Conservation (phyloP, 2,329 filamentous ascomycete species). For the Penicillium sp. region DNA sequence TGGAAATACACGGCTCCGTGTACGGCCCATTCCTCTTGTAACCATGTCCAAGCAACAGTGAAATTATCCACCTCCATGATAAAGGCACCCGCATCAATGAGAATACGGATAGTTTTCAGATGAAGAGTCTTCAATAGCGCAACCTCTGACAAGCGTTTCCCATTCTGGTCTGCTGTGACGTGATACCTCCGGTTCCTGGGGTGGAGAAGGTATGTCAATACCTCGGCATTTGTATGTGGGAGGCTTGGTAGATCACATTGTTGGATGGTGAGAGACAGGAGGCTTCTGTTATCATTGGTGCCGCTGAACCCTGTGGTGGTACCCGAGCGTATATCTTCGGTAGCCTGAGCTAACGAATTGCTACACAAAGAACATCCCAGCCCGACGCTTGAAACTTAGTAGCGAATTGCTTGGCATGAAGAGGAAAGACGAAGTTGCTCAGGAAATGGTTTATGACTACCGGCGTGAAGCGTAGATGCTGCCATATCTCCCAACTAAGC, state of each 20-base stretch:
- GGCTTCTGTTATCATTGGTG: conserved; percentile 67
- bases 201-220: conserved; percentile 63
- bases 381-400: conserved; percentile 68
- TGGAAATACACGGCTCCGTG: conserved; percentile 62
- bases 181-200: conserved; percentile 56
- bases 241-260: conserved; percentile 65
- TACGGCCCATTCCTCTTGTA: conserved; percentile 51
- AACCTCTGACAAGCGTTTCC: conserved; percentile 51
- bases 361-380: conserved; percentile 65
- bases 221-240: conserved; percentile 66
- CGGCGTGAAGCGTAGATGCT: conserved; percentile 54
- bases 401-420: conserved; percentile 67
- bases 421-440: conserved; percentile 68
- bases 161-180: conserved; percentile 34
- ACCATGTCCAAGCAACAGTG: conserved; percentile 56
- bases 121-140: conserved; percentile 51
- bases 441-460: conserved; percentile 64
- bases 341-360: neutral
- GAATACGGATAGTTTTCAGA: conserved; percentile 46
- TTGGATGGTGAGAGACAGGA: conserved; percentile 65
- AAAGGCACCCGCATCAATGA: conserved; percentile 69
- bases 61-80: conserved; percentile 66
- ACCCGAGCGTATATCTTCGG: conserved; percentile 22
- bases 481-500: conserved; percentile 59
- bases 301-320: conserved; percentile 73